Evolutionary conservation across 306 rosid genomes (phyloP), one percentile per base, ranked within the genome.

Genomic region (Echinosophora koreensis): DNA sequence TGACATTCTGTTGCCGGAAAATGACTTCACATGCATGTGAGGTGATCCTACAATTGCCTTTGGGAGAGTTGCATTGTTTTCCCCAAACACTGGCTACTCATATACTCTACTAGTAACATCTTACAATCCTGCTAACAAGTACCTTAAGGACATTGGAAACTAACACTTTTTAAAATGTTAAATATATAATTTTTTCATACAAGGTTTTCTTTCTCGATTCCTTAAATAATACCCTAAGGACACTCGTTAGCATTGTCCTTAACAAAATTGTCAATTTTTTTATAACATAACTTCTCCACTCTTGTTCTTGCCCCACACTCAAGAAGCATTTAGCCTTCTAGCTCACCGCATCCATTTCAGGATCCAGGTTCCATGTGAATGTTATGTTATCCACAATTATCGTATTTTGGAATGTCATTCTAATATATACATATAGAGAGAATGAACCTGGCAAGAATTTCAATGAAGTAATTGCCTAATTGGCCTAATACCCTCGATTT

Each of bases 1-100:
- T 73, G 81, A 73, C 84, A 85, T 78, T 85, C 88, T 85, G 86
- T 81, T 85, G 81, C 83, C 37, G 3, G 88, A 85, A 77, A 85
- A 65, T 64, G 88, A 85, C 88, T 81, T 74, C 44, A 82, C 88
- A 18, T 78, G 38, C 67, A 73, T 55, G 39, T 68, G 60, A 69
- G 30, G 13, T 34, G 32, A 68, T 74, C 44, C 49, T 65, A 15
- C 50, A 55, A 35, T 61, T 54, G 32, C 71, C 59, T 37, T 79
- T 37, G 38, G 56, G n/a, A 71, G 59, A 4, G 3, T 58, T 56
- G 8, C 27, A 3, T 41, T 49, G 15, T 47, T 4, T 16, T 10
- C 4, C 9, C 37, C 83, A 51, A 74, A 3, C 55, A 15, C 58
- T 52, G 22, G 22, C 22, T 22, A 22, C 22, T 16, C 57, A 46